These are phyloP conservation scores for Penicillium sp. DNA, from an alignment of 2,329 filamentous ascomycete genomes.

Conservation along the genomic window DNA sequence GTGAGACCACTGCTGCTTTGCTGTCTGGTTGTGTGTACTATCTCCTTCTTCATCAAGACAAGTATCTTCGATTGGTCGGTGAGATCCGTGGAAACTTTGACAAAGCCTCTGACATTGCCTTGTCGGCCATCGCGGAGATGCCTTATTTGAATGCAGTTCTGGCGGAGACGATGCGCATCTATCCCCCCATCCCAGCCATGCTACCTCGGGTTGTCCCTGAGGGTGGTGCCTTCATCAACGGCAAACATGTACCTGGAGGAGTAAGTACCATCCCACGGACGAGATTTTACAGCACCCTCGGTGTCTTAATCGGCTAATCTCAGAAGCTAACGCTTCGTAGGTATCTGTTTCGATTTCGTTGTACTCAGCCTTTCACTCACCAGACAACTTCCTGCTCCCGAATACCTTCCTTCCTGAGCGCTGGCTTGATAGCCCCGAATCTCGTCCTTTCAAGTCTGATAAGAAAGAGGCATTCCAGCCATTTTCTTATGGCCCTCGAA, in stretches of 20 bases:
- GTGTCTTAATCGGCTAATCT: background rate
- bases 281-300: background rate
- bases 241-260: conserved; percentile 24
- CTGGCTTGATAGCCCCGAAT: conserved; percentile 24
- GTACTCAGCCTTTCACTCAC: conserved; percentile 12
- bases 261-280: conserved; percentile 10
- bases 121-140: conserved; percentile 14
- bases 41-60: conserved; percentile 20
- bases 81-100: conserved; percentile 29
- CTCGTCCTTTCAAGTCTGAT: conserved; percentile 4
- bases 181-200: conserved; percentile 30
- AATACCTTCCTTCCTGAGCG: conserved; percentile 31
- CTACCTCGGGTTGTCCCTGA: conserved; percentile 30
- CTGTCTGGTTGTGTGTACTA: conserved; percentile 24
- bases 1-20: conserved; percentile 25
- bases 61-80: conserved; percentile 17
- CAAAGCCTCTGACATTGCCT: conserved; percentile 17
- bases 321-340: background rate
- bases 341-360: conserved; percentile 16
- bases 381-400: conserved; percentile 19
- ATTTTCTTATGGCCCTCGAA: conserved; percentile 29
- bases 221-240: conserved; percentile 28
- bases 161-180: conserved; percentile 26
- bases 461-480: conserved; percentile 28
- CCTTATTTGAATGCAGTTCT: conserved; percentile 29